Percentiles rank a stretch among this genome's conserved stretches.
Conservation (phyloP, 768 basidiomycete species). For the Boletus patriciae region DNA sequence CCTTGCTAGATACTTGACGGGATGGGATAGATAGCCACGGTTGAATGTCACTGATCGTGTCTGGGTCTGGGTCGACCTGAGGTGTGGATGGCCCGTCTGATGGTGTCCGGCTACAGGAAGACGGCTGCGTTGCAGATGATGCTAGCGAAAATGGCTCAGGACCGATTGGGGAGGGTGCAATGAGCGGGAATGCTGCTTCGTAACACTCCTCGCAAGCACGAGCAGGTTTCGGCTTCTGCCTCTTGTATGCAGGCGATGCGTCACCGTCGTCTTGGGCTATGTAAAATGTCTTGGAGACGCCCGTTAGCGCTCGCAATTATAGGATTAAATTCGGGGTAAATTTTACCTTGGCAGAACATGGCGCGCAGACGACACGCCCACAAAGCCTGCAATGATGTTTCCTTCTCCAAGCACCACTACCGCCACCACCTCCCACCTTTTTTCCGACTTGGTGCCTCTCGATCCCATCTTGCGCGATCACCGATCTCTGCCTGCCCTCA, state of each 20-base stretch:
- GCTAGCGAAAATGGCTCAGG: slow-evolving; percentile 6
- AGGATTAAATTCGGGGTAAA: background rate
- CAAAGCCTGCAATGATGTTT: slow-evolving; percentile 88
- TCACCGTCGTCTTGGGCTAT: slow-evolving; percentile 51
- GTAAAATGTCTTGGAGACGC: slow-evolving; percentile 69
- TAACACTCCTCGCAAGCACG: slow-evolving; percentile 87
- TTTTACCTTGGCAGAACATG: slow-evolving; percentile 74
- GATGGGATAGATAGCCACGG: slow-evolving; percentile 34
- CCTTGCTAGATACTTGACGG: slow-evolving; percentile 17
- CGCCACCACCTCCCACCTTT: slow-evolving; percentile 19
- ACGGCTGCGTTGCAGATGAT: slow-evolving; percentile 6
- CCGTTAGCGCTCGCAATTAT: background rate
- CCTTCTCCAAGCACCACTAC: slow-evolving; percentile 45
- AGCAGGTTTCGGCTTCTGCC: slow-evolving; percentile 55
- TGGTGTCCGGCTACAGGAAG: slow-evolving; percentile 11
- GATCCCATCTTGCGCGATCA: slow-evolving; percentile 4
- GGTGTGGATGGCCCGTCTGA: slow-evolving; percentile 23
- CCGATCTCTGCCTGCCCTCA: slow-evolving; percentile 16
- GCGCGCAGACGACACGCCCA: slow-evolving; percentile 82
- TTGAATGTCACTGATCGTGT: slow-evolving; percentile 18
- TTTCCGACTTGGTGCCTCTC: slow-evolving; percentile 10
- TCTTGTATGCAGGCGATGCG: slow-evolving; percentile 37
- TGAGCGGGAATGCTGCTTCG: slow-evolving; percentile 77
- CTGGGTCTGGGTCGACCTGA: slow-evolving; percentile 10
- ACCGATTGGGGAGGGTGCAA: background rate